Base-by-base conservation (phyloP, 2,329 filamentous ascomycete species). In the Aspergillus pseudoterreus region DNA sequence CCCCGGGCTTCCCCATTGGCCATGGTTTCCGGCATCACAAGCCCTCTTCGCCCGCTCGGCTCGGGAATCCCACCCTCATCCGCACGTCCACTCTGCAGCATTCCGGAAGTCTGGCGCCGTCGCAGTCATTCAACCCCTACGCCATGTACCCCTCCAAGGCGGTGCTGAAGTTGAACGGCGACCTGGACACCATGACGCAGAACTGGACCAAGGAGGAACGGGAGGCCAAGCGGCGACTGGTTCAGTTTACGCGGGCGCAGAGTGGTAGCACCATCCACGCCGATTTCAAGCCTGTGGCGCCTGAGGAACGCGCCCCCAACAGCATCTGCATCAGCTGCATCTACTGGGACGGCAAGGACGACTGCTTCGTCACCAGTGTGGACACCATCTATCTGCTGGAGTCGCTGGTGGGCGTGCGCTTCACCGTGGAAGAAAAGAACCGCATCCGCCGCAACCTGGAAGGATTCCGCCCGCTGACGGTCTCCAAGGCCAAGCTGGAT, bases 341-440 rank as follows among this genome's bases (percentile, higher is more conserved):
- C 65, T 92, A 86, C 78, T 99, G 94, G 94, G 87, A 87, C 52
- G 91, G 95, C 72, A 95, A 91, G 73, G 78, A 85, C 44, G 89
- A 95, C 63, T 96, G 87, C 71, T 97, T 85, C 69, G 91, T 97
- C 49, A 97, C 94, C 2, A 96, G 92, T 47, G 94, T 99, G 15
- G 94, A 99, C 71, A 96, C 92, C 2, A 97, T 99, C 63, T 88
- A 87, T 63, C 80, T 99, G n/a, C 79, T 99, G 2, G 94, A 97
- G 74, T 88, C 92, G 59, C 80, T 99, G 6, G 89, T 97, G 6
- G 89, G 84, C 1, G 84, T 86, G 43, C 83, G 90, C 24, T 99
- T 97, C 74, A 92, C 88, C 0, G 92, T 97, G 4, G 92, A 97
- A 69, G 94, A 97, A 77, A 99, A 97, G 83, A 99, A 99, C 71